A percentile compares a stretch with the other conserved stretches of the same genome.
Conservation (phyloP, 177 flowering plant genomes). For the Vitis hybrid region DNA sequence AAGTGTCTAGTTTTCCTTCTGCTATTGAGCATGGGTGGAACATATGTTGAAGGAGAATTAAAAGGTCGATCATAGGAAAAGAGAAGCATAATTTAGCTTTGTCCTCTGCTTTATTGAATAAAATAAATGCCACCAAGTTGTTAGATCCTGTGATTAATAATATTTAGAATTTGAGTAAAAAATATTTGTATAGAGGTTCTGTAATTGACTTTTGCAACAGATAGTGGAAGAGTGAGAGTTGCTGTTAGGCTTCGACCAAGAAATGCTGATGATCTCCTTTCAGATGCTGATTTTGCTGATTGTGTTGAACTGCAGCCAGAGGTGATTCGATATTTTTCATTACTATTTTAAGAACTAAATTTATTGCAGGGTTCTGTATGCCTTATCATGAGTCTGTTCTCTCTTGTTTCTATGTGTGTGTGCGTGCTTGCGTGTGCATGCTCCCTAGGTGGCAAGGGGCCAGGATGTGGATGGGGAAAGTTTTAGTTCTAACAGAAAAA, state of each 20-base stretch:
- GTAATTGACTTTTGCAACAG: slow-evolving; percentile 31
- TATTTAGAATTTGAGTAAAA: neutral
- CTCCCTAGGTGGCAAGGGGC: no score
- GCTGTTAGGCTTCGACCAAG: slow-evolving; percentile 83
- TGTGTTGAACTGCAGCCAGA: slow-evolving; percentile 91
- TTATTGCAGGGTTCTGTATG: no score
- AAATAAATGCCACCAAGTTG: neutral
- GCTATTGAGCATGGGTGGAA: no score
- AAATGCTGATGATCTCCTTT: slow-evolving; percentile 64
- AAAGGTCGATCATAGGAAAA: no score
- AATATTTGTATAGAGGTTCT: neutral
- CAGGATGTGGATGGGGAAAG: no score
- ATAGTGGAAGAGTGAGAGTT: slow-evolving; percentile 83
- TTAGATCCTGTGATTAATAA: neutral
- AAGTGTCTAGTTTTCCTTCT: no score
- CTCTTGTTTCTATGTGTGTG: no score
- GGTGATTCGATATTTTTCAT: slow-evolving; percentile 37
- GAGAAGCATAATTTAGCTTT: neutral
- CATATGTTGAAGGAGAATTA: no score
- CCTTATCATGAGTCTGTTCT: no score
- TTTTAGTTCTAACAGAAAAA: no score
- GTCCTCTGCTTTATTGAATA: neutral
- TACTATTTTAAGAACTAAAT: no score
- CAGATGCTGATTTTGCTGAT: slow-evolving; percentile 83
- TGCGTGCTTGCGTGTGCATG: no score